These are phyloP conservation scores for Metrosideros polymorpha DNA, from an alignment of 441 rosid genomes.

Conservation along the genomic window DNA sequence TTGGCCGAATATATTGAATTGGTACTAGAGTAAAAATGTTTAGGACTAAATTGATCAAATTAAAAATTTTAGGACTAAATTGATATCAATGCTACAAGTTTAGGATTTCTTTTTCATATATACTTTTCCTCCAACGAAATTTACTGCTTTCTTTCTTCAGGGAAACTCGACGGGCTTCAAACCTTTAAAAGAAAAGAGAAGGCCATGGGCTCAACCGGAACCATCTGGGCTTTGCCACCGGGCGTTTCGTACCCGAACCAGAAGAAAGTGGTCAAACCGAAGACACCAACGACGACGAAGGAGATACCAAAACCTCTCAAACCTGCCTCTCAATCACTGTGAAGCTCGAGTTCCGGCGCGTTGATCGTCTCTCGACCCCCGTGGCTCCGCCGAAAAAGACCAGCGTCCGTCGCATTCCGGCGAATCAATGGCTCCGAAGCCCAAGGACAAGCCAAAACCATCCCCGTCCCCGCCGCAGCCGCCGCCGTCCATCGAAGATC, in stretches of 20 bases:
- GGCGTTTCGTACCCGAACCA: background rate
- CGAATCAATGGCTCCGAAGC: conserved; percentile 59
- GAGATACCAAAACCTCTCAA: background rate
- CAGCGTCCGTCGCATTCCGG: background rate
- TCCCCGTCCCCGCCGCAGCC: conserved; percentile 40
- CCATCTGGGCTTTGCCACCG: background rate
- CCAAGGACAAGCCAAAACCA: conserved; percentile 39
- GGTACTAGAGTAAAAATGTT: too few species aligned
- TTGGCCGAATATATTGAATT: too few species aligned
- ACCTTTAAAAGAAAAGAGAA: background rate
- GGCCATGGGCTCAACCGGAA: background rate
- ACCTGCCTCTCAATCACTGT: background rate
- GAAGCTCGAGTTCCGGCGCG: background rate
- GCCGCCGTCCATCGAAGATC: conserved; percentile 76
- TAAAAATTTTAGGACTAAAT: too few species aligned
- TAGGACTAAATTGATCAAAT: too few species aligned
- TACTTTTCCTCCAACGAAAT: background rate
- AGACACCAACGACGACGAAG: background rate
- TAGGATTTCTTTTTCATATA: too few species aligned
- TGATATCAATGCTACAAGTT: too few species aligned
- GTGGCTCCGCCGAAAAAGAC: background rate
- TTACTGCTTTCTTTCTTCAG: background rate
- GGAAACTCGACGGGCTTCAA: background rate
- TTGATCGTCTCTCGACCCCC: background rate
- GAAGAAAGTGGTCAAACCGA: background rate